Percentiles rank a stretch among this genome's conserved stretches.
Conservation (phyloP, 352 stramenopile species). For the Thalassiosira delicatula region DNA sequence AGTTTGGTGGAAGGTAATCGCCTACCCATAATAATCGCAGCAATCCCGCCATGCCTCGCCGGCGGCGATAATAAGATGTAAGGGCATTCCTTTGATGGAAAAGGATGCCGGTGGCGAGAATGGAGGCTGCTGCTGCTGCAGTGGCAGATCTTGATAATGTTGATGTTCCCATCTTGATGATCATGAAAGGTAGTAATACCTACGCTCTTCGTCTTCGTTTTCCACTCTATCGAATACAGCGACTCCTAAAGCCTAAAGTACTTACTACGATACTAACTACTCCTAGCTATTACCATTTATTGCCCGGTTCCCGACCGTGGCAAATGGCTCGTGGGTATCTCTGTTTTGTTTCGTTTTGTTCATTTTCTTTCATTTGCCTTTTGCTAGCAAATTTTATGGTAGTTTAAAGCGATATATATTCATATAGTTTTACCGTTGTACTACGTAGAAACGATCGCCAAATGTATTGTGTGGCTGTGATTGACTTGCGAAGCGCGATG, state of each 20-base stretch:
- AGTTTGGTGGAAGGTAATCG: slow-evolving; percentile 51
- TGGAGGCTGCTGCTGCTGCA: slow-evolving; percentile 15
- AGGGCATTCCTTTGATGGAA: slow-evolving; percentile 41
- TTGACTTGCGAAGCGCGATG: not conserved
- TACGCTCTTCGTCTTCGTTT: too few relatives aligned
- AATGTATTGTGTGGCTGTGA: slow-evolving; percentile 9
- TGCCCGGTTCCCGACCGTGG: too few relatives aligned
- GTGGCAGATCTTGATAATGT: slow-evolving; percentile 33
- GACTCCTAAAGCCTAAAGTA: too few relatives aligned
- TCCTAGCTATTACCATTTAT: too few relatives aligned
- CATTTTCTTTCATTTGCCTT: too few relatives aligned
- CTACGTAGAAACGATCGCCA: slow-evolving; percentile 6
- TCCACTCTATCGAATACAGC: too few relatives aligned
- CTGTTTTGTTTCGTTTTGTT: too few relatives aligned
- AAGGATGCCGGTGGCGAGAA: slow-evolving; percentile 28
- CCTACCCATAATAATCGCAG: slow-evolving; percentile 54
- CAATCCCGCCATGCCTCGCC: slow-evolving; percentile 48
- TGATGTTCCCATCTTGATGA: slow-evolving; percentile 7
- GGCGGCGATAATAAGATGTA: slow-evolving; percentile 15
- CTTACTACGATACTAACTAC: too few relatives aligned
- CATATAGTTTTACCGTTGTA: too few relatives aligned
- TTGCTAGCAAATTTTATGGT: too few relatives aligned
- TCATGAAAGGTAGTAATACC: not conserved
- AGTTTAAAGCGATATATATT: too few relatives aligned
- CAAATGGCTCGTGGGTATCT: too few relatives aligned